Conservation (phyloP, 2,329 filamentous ascomycete species). For the Neonectria coccinea region DNA sequence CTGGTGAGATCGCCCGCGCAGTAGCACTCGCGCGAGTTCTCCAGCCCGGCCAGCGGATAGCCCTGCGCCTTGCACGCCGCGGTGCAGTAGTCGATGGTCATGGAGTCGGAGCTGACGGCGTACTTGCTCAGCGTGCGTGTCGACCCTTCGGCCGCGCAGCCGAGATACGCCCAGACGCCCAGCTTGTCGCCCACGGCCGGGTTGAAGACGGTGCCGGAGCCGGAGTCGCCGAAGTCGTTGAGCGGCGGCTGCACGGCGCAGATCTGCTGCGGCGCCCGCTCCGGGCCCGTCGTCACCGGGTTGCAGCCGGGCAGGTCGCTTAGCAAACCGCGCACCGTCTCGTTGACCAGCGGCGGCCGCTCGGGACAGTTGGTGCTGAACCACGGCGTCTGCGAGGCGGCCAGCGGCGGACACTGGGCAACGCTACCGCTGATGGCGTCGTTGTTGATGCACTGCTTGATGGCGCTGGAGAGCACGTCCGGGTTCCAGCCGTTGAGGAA, state of each 20-base stretch:
- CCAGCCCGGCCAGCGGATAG: conserved; percentile 38
- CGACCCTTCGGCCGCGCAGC: conserved; percentile 35
- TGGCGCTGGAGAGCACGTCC: conserved; percentile 30
- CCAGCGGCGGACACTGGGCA: conserved; percentile 31
- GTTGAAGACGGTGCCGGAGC: conserved; percentile 27
- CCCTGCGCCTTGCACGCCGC: conserved; percentile 37
- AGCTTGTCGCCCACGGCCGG: conserved; percentile 35
- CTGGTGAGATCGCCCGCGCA: conserved; percentile 31
- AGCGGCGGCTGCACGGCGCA: conserved; percentile 30
- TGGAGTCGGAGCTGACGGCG: conserved; percentile 22
- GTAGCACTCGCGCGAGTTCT: conserved; percentile 40
- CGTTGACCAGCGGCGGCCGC: conserved; percentile 33
- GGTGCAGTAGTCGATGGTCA: conserved; percentile 40
- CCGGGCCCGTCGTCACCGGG: conserved; percentile 33
- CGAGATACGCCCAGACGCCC: conserved; percentile 34
- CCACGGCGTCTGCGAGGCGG: conserved; percentile 37
- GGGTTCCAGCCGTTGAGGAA: conserved; percentile 40
- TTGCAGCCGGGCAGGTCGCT: conserved; percentile 37
- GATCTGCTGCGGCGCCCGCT: conserved; percentile 11
- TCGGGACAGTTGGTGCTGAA: conserved; percentile 39
- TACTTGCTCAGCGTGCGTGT: conserved; percentile 37
- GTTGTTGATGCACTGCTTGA: conserved; percentile 40
- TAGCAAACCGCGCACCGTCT: conserved; percentile 36
- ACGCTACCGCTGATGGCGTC: conserved; percentile 31
- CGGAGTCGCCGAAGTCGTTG: conserved; percentile 28